phyloP scores from a whole-genome alignment of 805 yeast genomes.

The Candida incommunis region DNA sequence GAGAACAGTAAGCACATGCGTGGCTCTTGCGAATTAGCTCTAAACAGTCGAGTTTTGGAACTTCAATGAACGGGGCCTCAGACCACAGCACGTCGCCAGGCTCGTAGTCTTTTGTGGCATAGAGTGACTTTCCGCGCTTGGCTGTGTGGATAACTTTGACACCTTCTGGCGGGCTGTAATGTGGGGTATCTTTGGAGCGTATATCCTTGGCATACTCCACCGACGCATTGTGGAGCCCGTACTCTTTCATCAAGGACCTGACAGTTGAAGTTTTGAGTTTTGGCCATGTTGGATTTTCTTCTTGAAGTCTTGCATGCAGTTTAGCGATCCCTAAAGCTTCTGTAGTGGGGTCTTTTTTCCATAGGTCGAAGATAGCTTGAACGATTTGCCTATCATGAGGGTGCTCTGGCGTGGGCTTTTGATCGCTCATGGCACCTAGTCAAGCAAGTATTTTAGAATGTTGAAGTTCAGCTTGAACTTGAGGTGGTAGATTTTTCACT shows the following conservation, averaged over 20 bases:
- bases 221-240: conserved; percentile 34
- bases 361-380: conserved; percentile 43
- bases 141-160: conserved; percentile 36
- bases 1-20: conserved; percentile 63
- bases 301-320: conserved; percentile 36
- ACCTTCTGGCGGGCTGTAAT: conserved; percentile 21
- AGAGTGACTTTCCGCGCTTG: conserved; percentile 47
- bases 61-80: conserved; percentile 44
- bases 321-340: conserved; percentile 44
- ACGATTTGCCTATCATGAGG: conserved; percentile 49
- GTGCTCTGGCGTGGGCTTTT: neutral
- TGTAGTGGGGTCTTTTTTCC: conserved; percentile 54
- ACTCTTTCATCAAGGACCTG: conserved; percentile 36
- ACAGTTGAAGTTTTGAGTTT: conserved; percentile 41
- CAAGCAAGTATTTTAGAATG: too few relatives aligned
- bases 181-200: conserved; percentile 35
- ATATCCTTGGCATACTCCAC: conserved; percentile 41
- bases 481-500: too few relatives aligned
- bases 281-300: conserved; percentile 45
- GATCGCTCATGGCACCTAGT: too few relatives aligned
- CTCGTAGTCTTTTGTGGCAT: conserved; percentile 32
- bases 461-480: too few relatives aligned
- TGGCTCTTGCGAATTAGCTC: conserved; percentile 43
- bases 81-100: conserved; percentile 46
- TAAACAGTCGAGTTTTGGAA: conserved; percentile 57